phyloP scores from a whole-genome alignment of 2,329 filamentous ascomycete genomes.

The Aureobasidium sp. region DNA sequence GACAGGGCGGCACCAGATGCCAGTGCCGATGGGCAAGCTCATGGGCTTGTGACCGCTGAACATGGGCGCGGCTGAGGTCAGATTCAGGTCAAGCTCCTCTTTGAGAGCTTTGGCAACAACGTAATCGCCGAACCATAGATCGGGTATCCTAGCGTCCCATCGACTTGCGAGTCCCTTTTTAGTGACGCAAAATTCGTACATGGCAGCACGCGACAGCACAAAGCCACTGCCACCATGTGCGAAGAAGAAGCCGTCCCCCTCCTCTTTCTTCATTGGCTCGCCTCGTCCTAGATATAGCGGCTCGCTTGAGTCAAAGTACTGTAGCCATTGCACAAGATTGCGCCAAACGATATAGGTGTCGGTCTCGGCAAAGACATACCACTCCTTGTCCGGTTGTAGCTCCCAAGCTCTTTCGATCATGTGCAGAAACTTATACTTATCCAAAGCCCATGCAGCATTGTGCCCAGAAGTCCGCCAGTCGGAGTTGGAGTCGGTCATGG shows the following conservation, averaged over 20 bases:
- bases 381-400: constrained; percentile 49
- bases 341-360: constrained; percentile 52
- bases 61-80: constrained; percentile 28
- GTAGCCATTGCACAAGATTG: constrained; percentile 49
- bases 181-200: constrained; percentile 24
- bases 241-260: constrained; percentile 24
- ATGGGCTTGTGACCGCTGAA: constrained; percentile 28
- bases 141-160: constrained; percentile 28
- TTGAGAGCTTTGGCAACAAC: constrained; percentile 30
- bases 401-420: constrained; percentile 56
- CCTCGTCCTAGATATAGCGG: constrained; percentile 48
- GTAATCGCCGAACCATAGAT: constrained; percentile 31
- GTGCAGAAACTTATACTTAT: too few relatives aligned
- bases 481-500: too few relatives aligned
- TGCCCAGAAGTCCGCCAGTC: too few relatives aligned
- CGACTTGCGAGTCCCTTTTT: constrained; percentile 24
- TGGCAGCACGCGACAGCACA: constrained; percentile 28
- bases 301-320: constrained; percentile 46
- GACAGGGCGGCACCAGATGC: constrained; percentile 31
- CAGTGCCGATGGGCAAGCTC: constrained; percentile 23
- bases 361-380: constrained; percentile 59
- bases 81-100: constrained; percentile 27
- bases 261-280: constrained; percentile 24
- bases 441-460: too few relatives aligned
- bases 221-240: constrained; percentile 31